Conservation (phyloP, 2,329 filamentous ascomycete species). For the Penicillium concentricum region DNA sequence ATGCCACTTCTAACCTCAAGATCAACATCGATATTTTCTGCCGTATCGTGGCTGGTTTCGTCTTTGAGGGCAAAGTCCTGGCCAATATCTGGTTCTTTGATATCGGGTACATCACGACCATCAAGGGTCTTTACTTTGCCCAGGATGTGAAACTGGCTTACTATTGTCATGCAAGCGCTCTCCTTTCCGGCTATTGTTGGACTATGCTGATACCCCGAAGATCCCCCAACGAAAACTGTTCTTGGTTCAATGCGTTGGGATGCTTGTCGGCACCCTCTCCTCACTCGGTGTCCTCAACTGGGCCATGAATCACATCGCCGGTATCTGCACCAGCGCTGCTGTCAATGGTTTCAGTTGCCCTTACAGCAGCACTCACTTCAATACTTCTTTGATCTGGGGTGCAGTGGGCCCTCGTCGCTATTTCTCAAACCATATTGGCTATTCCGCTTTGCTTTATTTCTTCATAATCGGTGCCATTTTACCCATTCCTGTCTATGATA, state of each 20-base stretch:
- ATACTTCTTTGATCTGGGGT: conserved; percentile 68
- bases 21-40: conserved; percentile 32
- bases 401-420: conserved; percentile 66
- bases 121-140: conserved; percentile 29
- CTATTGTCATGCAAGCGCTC: conserved; percentile 21
- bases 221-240: conserved; percentile 49
- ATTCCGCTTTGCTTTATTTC: conserved; percentile 64
- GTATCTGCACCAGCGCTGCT: conserved; percentile 53
- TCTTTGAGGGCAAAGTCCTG: conserved; percentile 33
- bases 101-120: conserved; percentile 27
- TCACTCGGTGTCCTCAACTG: conserved; percentile 48
- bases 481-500: conserved; percentile 56
- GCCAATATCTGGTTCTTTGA: conserved; percentile 34
- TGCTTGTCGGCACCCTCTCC: conserved; percentile 46
- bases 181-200: neutral
- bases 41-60: conserved; percentile 30
- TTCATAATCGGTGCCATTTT: conserved; percentile 64
- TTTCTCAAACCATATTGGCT: conserved; percentile 60
- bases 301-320: conserved; percentile 44
- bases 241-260: conserved; percentile 49
- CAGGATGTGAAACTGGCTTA: conserved; percentile 31
- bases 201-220: conserved; percentile 28
- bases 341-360: conserved; percentile 60
- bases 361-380: conserved; percentile 59
- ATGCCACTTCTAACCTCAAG: conserved; percentile 27